Percentiles rank a stretch among this genome's conserved stretches.
These are phyloP conservation scores for Sugiyamaella novakii DNA, from an alignment of 1,139 yeast genomes.

Conservation along the genomic window DNA sequence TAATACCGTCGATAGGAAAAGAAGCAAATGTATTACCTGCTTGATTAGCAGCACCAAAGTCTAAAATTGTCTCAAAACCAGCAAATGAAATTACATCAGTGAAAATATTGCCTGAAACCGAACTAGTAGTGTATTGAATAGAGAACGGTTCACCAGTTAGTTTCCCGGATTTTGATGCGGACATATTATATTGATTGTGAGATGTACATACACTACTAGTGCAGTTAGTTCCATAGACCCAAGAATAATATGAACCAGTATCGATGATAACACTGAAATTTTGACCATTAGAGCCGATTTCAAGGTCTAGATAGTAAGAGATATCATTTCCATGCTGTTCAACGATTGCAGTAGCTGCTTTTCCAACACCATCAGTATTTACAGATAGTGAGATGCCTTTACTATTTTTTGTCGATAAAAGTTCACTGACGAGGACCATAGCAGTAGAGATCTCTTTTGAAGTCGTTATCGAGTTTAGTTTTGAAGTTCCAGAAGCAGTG, in stretches of 20 bases:
- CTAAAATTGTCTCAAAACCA: constrained; percentile 48
- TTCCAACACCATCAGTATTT: constrained; percentile 2
- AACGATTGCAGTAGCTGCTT: constrained; percentile 28
- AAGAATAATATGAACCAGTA: constrained; percentile 65
- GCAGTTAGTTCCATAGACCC: constrained; percentile 63
- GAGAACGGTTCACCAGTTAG: constrained; percentile 42
- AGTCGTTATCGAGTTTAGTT: constrained; percentile 10
- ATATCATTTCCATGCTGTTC: constrained; percentile 38
- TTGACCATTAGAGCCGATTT: constrained; percentile 35
- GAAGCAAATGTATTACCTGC: constrained; percentile 58
- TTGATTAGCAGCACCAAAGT: constrained; percentile 56
- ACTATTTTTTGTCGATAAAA: constrained; percentile 13
- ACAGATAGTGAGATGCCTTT: constrained; percentile 6
- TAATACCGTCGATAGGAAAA: constrained; percentile 60
- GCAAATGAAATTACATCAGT: constrained; percentile 48
- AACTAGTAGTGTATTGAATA: constrained; percentile 58
- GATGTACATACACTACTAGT: constrained; percentile 49
- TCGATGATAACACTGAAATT: constrained; percentile 59
- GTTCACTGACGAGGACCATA: constrained; percentile 29
- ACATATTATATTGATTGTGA: constrained; percentile 41
- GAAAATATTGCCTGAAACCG: constrained; percentile 53
- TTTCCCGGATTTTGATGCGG: constrained; percentile 32
- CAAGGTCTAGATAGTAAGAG: constrained; percentile 37
- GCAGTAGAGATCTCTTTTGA: constrained; percentile 9
- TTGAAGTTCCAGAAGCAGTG: constrained; percentile 14